These are phyloP conservation scores for Fagus sylvatica DNA, from an alignment of 306 rosid species.

Conservation along the genomic window DNA sequence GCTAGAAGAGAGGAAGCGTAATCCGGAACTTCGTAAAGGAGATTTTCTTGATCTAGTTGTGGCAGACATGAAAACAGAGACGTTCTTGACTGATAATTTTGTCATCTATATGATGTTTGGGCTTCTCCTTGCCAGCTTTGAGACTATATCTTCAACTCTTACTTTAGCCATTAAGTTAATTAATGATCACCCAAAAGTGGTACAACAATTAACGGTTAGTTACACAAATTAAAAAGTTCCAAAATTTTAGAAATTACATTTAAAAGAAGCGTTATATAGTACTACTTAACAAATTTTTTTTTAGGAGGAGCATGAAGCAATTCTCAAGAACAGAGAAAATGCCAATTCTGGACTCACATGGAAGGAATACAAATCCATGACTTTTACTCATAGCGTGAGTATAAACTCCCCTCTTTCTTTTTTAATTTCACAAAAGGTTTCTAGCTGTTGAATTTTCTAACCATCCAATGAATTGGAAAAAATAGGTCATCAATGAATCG, in stretches of 20 bases:
- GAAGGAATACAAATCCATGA: not conserved
- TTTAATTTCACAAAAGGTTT: not conserved
- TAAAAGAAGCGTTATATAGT: not conserved
- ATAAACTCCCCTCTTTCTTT: not conserved
- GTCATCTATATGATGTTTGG: slow-evolving; percentile 26
- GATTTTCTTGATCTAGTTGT: slow-evolving; percentile 33
- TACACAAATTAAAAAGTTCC: too few relatives aligned
- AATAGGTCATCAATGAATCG: not conserved
- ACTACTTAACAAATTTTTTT: too few relatives aligned
- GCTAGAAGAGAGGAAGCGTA: slow-evolving; percentile 29
- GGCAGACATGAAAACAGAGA: slow-evolving; percentile 4
- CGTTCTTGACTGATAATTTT: slow-evolving; percentile 33
- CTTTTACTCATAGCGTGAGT: not conserved
- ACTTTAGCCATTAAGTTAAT: slow-evolving; percentile 1
- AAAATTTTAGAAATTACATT: not conserved
- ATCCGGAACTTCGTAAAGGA: slow-evolving; percentile 5
- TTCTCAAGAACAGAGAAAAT: too few relatives aligned
- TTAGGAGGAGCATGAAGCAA: too few relatives aligned
- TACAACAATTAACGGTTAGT: not conserved
- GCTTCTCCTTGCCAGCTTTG: not conserved
- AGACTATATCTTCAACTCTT: not conserved
- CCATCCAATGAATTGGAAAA: not conserved
- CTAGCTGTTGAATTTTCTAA: not conserved
- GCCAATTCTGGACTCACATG: too few relatives aligned
- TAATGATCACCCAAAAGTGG: not conserved